phyloP scores from a whole-genome alignment of 2,329 filamentous ascomycete species.

The Trichoderma sp. region DNA sequence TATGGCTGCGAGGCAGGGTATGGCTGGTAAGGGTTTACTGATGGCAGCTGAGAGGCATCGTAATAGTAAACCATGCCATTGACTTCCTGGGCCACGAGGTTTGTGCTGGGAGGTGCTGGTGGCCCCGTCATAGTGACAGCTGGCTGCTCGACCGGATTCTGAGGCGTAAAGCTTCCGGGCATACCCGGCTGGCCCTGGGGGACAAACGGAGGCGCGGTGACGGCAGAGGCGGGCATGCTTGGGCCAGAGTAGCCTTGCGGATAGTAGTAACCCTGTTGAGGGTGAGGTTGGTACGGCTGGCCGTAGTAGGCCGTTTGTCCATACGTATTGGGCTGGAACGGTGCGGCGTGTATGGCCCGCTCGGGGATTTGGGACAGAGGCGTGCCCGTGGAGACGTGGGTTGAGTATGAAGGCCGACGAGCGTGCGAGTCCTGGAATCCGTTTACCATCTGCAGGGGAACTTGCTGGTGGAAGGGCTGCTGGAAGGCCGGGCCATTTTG shows the following conservation, averaged over 20 bases:
- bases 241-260: slow-evolving; percentile 48
- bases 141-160: slow-evolving; percentile 39
- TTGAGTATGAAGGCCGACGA: slow-evolving; percentile 66
- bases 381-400: slow-evolving; percentile 69
- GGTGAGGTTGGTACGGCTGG: slow-evolving; percentile 34
- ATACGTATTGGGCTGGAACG: slow-evolving; percentile 77
- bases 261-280: slow-evolving; percentile 66
- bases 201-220: slow-evolving; percentile 54
- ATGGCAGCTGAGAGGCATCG: slow-evolving; percentile 69
- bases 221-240: slow-evolving; percentile 49
- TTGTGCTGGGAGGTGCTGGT: slow-evolving; percentile 34
- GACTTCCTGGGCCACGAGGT: slow-evolving; percentile 74
- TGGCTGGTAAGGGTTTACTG: slow-evolving; percentile 46
- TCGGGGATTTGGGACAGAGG: slow-evolving; percentile 91
- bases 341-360: slow-evolving; percentile 82
- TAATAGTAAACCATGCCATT: slow-evolving; percentile 98
- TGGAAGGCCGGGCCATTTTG: slow-evolving; percentile 72
- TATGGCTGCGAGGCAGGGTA: slow-evolving; percentile 53
- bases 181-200: slow-evolving; percentile 50
- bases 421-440: slow-evolving; percentile 59
- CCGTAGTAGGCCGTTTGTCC: slow-evolving; percentile 55
- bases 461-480: slow-evolving; percentile 90
- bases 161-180: slow-evolving; percentile 41
- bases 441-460: slow-evolving; percentile 70
- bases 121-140: slow-evolving; percentile 32